Percentiles rank a stretch among this genome's conserved stretches.
phyloP scores from a whole-genome alignment of 2,329 filamentous ascomycete species.

The Dactylellina parvicollis region DNA sequence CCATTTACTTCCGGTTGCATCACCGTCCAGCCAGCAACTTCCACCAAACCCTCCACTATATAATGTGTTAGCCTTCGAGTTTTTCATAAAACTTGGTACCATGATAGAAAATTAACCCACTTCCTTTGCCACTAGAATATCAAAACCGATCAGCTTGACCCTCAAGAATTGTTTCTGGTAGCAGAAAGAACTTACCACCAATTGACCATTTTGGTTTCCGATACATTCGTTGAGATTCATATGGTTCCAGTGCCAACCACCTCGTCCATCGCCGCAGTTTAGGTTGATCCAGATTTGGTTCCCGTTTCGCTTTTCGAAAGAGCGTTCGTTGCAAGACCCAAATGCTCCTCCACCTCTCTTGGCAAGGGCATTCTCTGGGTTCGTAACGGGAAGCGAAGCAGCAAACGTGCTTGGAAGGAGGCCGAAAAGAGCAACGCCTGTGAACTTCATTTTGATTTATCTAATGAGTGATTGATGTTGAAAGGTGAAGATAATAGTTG shows the following conservation, averaged over 20 bases:
- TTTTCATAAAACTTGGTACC: not conserved
- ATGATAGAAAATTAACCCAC: not conserved
- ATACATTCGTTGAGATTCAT: not conserved
- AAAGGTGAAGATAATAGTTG: not conserved
- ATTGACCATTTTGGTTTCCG: not conserved
- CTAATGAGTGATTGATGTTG: too few species aligned
- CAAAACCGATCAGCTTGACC: too few species aligned
- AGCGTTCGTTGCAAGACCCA: not conserved
- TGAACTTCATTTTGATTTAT: not conserved
- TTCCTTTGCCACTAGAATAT: constrained; percentile 6
- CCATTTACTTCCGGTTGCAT: not conserved
- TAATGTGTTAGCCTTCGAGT: not conserved
- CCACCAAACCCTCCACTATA: constrained; percentile 4
- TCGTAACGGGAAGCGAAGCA: not conserved
- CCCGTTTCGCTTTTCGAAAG: not conserved
- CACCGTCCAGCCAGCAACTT: not conserved
- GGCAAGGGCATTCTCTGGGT: not conserved
- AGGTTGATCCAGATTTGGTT: not conserved
- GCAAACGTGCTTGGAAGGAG: not conserved
- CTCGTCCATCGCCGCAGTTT: not conserved
- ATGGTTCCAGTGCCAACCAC: constrained; percentile 5
- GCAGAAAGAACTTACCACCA: not conserved
- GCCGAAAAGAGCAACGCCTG: not conserved
- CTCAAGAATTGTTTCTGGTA: not conserved
- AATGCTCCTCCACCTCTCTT: constrained; percentile 1